phyloP scores from a whole-genome alignment of 495 filamentous ascomycete species.

The Staphylotrichum longicolle region DNA sequence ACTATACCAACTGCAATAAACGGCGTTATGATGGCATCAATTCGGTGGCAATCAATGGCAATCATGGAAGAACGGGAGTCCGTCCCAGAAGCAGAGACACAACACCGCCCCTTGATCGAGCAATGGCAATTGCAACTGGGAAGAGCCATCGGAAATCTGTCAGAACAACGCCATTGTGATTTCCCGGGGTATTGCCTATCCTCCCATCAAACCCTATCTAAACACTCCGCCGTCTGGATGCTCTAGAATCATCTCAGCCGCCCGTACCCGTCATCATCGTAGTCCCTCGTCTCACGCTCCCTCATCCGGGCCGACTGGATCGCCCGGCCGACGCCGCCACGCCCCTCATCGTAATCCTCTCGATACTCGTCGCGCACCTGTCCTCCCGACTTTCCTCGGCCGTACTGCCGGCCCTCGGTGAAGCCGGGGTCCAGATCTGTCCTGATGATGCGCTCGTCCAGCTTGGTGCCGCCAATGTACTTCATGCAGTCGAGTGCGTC shows the following conservation, averaged over 20 bases:
- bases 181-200: slow-evolving; percentile 24
- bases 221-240: background rate
- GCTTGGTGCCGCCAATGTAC: slow-evolving; percentile 97
- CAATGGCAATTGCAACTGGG: background rate
- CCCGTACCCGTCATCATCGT: slow-evolving; percentile 49
- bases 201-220: slow-evolving; percentile 2
- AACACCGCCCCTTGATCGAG: background rate
- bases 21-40: slow-evolving; percentile 19
- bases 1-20: slow-evolving; percentile 29
- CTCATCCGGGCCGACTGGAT: slow-evolving; percentile 61
- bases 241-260: slow-evolving; percentile 39
- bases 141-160: background rate
- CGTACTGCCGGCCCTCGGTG: slow-evolving; percentile 92
- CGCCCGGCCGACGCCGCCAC: slow-evolving; percentile 71
- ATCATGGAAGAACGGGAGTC: too few species aligned
- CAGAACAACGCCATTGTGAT: slow-evolving; percentile 13
- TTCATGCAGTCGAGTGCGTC: slow-evolving; percentile 98
- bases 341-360: slow-evolving; percentile 91
- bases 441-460: slow-evolving; percentile 93
- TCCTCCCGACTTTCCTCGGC: slow-evolving; percentile 83
- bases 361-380: slow-evolving; percentile 98
- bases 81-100: too few species aligned
- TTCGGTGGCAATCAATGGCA: too few species aligned
- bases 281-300: slow-evolving; percentile 50
- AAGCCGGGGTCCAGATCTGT: slow-evolving; percentile 98